A percentile compares a stretch with the other conserved stretches of the same genome.
Evolutionary conservation across 2,329 filamentous ascomycete species (phyloP).

Genomic region (Paraphoma sp.): DNA sequence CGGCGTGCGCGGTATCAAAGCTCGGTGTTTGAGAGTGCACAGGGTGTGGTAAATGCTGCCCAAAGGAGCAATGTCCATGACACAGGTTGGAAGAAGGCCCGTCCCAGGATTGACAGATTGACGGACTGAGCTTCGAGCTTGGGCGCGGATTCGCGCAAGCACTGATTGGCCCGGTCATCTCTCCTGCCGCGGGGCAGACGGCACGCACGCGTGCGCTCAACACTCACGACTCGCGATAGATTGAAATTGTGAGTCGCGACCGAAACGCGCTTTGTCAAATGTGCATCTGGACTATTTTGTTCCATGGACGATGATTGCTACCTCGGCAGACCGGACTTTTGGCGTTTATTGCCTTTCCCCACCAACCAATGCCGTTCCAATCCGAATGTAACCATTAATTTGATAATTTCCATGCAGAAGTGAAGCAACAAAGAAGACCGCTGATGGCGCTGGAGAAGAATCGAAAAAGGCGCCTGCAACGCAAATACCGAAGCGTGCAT

Average conservation of each 20-base stretch:
- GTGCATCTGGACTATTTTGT: not conserved
- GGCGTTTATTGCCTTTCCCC: not conserved
- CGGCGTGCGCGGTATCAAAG: not conserved
- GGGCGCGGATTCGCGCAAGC: constrained; percentile 5
- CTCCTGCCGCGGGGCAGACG: not conserved
- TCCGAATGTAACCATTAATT: not conserved
- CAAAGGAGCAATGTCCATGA: constrained; percentile 2
- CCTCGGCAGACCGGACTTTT: not conserved
- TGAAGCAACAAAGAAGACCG: not conserved
- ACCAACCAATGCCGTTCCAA: not conserved
- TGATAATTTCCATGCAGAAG: not conserved
- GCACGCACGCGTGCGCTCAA: not conserved
- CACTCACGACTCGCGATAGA: not conserved
- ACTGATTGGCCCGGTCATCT: not conserved
- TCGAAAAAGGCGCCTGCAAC: not conserved
- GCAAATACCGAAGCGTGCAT: not conserved
- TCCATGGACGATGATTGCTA: not conserved
- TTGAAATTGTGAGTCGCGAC: not conserved
- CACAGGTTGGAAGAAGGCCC: not conserved
- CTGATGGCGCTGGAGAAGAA: not conserved
- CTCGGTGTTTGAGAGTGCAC: not conserved
- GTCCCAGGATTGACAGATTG: not conserved
- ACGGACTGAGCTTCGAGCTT: constrained; percentile 13
- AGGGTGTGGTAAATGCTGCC: not conserved
- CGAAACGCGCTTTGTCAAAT: not conserved